Base-by-base conservation (phyloP, 352 stramenopile genomes). In the Salisapilia sapeloensis region DNA sequence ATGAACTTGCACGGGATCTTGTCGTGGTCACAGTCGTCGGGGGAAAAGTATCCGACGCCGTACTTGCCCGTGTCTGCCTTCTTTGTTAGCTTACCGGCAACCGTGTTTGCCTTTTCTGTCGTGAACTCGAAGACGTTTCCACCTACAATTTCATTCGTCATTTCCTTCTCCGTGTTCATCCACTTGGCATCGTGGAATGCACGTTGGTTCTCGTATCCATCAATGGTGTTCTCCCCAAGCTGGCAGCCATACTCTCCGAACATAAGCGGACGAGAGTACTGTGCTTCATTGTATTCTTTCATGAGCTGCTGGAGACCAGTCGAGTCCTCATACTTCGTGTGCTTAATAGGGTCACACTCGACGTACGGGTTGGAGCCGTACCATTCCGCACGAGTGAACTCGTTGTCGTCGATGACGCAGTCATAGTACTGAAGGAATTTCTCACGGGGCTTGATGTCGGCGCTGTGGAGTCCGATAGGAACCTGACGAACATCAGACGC, bases 101-200 rank as follows among this genome's bases (percentile, higher is more conserved):
- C 49, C 15, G 77, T 39, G 30, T 87, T 82, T 35, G 53, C 47
- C 21, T 74, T 45, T 33, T 80, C 66, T 4, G 56, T 76, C 8
- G 53, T 60, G 42, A 77, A 86, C 45, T 83, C 66, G 29, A 83
- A 86, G 20, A 78, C 66, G 45, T 77, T 80, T 38, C 70, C 66
- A 16, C 66, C 66, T 1, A 80, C 52, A 25, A 83, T 60, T 30
- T 76, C 56, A 18, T 53, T 36, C 0, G 48, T 79, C 66, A 85
- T 78, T 4, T 63, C 57, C 21, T 54, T 44, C 44, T 81, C 66
- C 16, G 67, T 53, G 40, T 82, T 82, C 65, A 86, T 81, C 64
- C 66, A 82, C 33, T 71, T 71, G 11, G 50, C 60, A 32, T 81
- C 61, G 15, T 48, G 46, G 38, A 74, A 74, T 23, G 26, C 34